Evolutionary conservation across 2,329 filamentous ascomycete genomes (phyloP), one percentile per base, ranked within the genome.

Genomic region (Colletotrichum phormii): DNA sequence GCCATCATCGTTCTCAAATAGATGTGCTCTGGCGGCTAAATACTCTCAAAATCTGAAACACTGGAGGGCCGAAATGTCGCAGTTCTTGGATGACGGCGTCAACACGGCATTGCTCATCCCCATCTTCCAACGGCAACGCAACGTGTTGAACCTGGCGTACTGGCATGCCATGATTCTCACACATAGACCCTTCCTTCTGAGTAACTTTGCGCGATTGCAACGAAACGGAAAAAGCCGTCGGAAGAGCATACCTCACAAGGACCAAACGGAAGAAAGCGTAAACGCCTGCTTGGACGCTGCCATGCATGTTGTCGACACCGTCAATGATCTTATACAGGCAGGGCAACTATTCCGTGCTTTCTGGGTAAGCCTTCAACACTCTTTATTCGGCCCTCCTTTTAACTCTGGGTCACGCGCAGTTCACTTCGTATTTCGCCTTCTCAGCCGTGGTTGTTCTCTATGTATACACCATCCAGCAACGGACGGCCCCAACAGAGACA

Each of bases 401-500:
- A 18, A 42, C 42, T 46, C 18, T 3, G 18, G 6, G 42, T 4
- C 42, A 8, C 8, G 4, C 0, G 1, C 22, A 82, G 80, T 81
- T 82, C 57, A 81, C 78, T 0, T 83, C 84, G 29, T 86, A 87
- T 66, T 84, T 83, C 64, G 84, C 81, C 1, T 87, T 86, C 57
- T 85, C 79, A 13, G 85, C 85, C 0, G 82, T 84, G 3, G 83
- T 85, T 1, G 80, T 86, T 1, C 77, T 86, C 2, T 86, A 86
- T 67, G 81, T 86, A 4, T 84, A 83, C 54, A 80, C 81, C 5
- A 86, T 86, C 11, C 84, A 85, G 54, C 77, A 82, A 37, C 74
- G 80, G 1, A 74, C 77, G 4, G 72, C 76, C 4, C 75, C 77
- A 3, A 73, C 77, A 42, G 77, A 79, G 31, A 76, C 75, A 2